Percentiles rank a stretch among this genome's conserved stretches.
Conservation (phyloP, 805 yeast genomes). For the Cyberlindnera amylophila region DNA sequence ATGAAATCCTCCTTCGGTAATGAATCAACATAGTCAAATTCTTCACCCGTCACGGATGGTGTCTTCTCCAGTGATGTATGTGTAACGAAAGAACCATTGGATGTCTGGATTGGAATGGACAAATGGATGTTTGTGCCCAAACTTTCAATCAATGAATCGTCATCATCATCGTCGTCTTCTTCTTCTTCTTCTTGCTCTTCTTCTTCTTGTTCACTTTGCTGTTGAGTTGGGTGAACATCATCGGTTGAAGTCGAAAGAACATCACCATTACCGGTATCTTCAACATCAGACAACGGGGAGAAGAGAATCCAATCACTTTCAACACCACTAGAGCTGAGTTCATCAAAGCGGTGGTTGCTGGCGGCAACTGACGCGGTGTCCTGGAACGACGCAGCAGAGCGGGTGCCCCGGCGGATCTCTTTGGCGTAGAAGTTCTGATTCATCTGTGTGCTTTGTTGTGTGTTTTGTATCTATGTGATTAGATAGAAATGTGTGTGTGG, state of each 20-base stretch:
- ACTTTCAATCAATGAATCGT: conserved; percentile 27
- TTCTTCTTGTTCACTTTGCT: conserved; percentile 4
- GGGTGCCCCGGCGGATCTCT: conserved; percentile 1
- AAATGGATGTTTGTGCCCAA: conserved; percentile 17
- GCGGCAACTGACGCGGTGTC: conserved; percentile 4
- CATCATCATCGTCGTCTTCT: conserved; percentile 27
- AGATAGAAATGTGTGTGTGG: too few relatives aligned
- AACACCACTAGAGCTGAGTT: conserved; percentile 23
- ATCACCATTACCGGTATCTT: conserved; percentile 12
- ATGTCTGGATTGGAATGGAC: conserved; percentile 19
- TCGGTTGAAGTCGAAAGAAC: conserved; percentile 19
- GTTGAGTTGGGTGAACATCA: not conserved
- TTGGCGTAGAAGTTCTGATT: conserved; percentile 11
- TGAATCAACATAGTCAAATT: conserved; percentile 11
- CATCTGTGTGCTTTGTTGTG: too few relatives aligned
- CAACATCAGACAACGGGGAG: conserved; percentile 18
- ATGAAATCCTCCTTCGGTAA: conserved; percentile 20
- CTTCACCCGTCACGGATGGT: not conserved
- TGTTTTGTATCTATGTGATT: too few relatives aligned
- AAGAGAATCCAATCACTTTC: conserved; percentile 29
- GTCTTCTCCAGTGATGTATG: not conserved
- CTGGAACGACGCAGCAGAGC: not conserved
- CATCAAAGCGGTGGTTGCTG: conserved; percentile 13
- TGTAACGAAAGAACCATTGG: conserved; percentile 15
- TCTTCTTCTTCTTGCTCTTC: conserved; percentile 21